Evolutionary conservation across 192 early-diverging fungal species (phyloP).

Genomic region (Backusella morwellensis): DNA sequence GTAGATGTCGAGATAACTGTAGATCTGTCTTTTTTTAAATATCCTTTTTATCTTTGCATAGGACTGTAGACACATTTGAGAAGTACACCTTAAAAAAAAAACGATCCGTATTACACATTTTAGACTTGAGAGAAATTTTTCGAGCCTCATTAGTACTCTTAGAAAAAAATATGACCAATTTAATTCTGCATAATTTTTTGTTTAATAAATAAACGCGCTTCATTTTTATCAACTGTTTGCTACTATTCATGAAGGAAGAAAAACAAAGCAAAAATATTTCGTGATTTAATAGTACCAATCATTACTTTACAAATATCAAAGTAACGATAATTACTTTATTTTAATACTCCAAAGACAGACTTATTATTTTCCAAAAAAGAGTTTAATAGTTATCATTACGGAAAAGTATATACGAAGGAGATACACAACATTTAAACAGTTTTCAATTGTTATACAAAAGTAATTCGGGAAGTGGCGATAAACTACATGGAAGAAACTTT

Average conservation of each 20-base stretch:
- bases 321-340: not conserved
- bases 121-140: not conserved
- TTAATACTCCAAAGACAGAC: not conserved
- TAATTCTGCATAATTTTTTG: not conserved
- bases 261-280: not conserved
- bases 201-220: not conserved
- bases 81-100: not conserved
- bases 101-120: too few relatives aligned
- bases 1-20: not conserved
- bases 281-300: not conserved
- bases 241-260: not conserved
- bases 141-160: not conserved
- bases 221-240: not conserved
- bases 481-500: not conserved
- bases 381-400: not conserved
- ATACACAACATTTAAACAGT: not conserved
- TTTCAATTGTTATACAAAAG: not conserved
- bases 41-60: not conserved
- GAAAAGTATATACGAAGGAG: not conserved
- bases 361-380: not conserved
- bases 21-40: not conserved
- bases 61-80: not conserved
- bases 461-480: not conserved
- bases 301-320: not conserved
- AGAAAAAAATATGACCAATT: not conserved